Evolutionary conservation across 2,329 filamentous ascomycete genomes (phyloP).

Genomic region (Neophaeococcomyces aloes): DNA sequence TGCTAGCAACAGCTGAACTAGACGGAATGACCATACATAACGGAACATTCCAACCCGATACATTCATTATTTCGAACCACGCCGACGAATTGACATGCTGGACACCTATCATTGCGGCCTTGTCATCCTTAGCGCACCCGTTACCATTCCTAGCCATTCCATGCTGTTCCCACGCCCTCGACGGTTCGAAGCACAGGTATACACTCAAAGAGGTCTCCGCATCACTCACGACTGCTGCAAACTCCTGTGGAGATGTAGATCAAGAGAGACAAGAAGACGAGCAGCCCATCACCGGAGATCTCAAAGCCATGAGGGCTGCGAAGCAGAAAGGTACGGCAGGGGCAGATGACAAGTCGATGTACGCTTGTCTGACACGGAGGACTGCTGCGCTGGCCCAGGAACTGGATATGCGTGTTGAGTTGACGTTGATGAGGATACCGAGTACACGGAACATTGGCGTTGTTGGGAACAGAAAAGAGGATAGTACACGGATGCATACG

Average conservation of each 20-base stretch:
- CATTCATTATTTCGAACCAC: slow-evolving; percentile 94
- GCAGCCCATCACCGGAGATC: slow-evolving; percentile 31
- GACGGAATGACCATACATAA: slow-evolving; percentile 21
- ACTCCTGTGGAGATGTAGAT: slow-evolving; percentile 11
- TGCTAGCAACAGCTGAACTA: slow-evolving; percentile 7
- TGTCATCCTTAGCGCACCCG: slow-evolving; percentile 43
- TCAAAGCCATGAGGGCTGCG: slow-evolving; percentile 29
- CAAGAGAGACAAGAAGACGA: slow-evolving; percentile 12
- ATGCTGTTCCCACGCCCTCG: slow-evolving; percentile 83
- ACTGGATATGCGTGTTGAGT: slow-evolving; percentile 67
- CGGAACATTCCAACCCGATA: slow-evolving; percentile 60
- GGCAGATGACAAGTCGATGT: slow-evolving; percentile 52
- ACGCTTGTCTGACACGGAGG: slow-evolving; percentile 74
- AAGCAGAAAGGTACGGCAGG: slow-evolving; percentile 27
- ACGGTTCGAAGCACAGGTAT: slow-evolving; percentile 59
- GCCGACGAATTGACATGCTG: slow-evolving; percentile 92
- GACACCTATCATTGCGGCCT: slow-evolving; percentile 77
- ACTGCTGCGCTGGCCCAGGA: slow-evolving; percentile 58
- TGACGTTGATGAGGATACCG: slow-evolving; percentile 79
- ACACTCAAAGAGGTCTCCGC: slow-evolving; percentile 22
- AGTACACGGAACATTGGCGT: slow-evolving; percentile 81
- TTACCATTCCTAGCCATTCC: slow-evolving; percentile 87
- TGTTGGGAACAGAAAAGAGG: slow-evolving; percentile 53
- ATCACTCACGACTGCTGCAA: slow-evolving; percentile 7
- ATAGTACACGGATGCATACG: slow-evolving; percentile 25